Base-by-base conservation (phyloP, 345 rosid species). In the Pistacia atlantica region DNA sequence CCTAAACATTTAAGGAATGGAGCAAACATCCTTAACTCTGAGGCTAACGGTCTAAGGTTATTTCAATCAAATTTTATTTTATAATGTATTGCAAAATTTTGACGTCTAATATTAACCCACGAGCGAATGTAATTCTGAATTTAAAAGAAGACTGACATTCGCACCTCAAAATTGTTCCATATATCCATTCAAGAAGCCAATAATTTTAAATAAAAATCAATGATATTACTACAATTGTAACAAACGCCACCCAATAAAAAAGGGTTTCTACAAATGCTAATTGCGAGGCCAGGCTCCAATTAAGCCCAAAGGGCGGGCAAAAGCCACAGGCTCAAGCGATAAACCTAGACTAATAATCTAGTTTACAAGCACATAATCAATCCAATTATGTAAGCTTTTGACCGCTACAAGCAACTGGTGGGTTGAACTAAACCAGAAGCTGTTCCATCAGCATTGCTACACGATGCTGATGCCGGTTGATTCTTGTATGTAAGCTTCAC, bases 401-500 rank as follows among this genome's bases (percentile, higher is more conserved):
- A 22, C 20, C 12, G 11, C 72, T 71, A 80, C 72, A 83, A 22
- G 77, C 88, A 84, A 65, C 84, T 70, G 17, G 67, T n/a, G 35
- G 90, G 85, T 74, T 83, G 81, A 5, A 83, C 76, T 0, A 65
- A 7, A 14, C 86, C 86, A 8, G 80, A 76, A 67, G 83, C 71
- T 0, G 76, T 74, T 57, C 90, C 88, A 25, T 65, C 83, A 0
- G 80, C 90, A 69, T 87, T 67, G 48, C 2, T 63, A 58, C 88
- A 85, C 2, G 84, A 81, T 5, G 90, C 84, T 17, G 55, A 51
- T 1, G 88, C 87, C 10, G 82, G 86, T 77, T 81, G 78, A 58
- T 78, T 78, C 57, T 33, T 75, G 82, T 87, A 87, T 5, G 78
- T 88, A 33, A 91, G 82, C 33, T 84, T 86, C 11, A 91, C 90